phyloP scores from a whole-genome alignment of 306 rosid genomes.

The Vigna reflexopilosa region DNA sequence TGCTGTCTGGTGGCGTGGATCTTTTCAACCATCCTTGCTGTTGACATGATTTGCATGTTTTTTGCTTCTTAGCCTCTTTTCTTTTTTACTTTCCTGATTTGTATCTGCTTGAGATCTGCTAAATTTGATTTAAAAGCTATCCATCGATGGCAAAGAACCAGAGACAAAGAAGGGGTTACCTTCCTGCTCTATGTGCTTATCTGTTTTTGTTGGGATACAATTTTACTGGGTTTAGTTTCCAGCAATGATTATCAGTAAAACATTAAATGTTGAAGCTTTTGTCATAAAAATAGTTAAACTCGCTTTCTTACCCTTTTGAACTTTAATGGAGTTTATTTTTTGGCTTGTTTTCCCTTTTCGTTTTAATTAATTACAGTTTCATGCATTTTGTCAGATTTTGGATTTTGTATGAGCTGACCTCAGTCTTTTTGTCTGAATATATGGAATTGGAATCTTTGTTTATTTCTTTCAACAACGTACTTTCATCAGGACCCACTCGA shows the following conservation, averaged over 20 bases:
- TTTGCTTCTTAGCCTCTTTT: neutral
- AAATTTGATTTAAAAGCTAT: constrained; percentile 6
- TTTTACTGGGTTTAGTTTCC: neutral
- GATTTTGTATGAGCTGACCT: constrained; percentile 39
- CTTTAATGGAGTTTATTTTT: constrained; percentile 25
- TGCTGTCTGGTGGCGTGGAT: neutral
- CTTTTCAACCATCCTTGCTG: constrained; percentile 1
- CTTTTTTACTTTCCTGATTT: neutral
- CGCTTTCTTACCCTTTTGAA: constrained; percentile 25
- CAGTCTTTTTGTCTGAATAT: constrained; percentile 38
- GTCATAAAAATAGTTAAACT: neutral
- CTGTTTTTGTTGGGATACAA: neutral
- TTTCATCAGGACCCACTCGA: constrained; percentile 47
- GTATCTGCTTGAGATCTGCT: constrained; percentile 5
- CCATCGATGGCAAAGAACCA: neutral
- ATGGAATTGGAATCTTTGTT: constrained; percentile 27
- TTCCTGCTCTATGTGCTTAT: neutral
- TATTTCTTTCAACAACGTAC: constrained; percentile 7
- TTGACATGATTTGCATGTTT: constrained; percentile 3
- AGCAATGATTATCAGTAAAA: neutral
- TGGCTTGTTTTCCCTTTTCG: neutral
- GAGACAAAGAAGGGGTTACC: constrained; percentile 12
- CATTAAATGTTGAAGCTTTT: neutral
- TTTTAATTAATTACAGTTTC: constrained; percentile 31
- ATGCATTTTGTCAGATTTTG: neutral